A percentile compares a stretch with the other conserved stretches of the same genome.
Evolutionary conservation across 192 early-diverging fungal species (phyloP).

Genomic region (Umbelopsis sp.): DNA sequence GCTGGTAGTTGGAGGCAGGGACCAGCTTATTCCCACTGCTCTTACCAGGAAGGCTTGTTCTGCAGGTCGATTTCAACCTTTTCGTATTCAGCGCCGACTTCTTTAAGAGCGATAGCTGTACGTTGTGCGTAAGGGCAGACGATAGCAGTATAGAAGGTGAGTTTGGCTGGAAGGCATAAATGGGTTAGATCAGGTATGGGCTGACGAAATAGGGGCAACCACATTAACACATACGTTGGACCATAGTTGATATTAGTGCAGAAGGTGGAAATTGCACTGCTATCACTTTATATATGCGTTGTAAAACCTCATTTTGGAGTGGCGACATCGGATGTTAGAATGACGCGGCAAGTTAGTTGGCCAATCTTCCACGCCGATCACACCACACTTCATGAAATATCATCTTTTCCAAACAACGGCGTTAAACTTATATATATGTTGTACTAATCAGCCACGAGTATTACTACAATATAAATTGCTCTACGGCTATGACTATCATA

Average conservation of each 20-base stretch:
- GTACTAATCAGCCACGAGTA: too few species aligned
- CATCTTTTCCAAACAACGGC: too few species aligned
- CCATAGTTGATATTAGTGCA: not conserved
- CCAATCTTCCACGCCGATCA: too few species aligned
- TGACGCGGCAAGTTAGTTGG: not conserved
- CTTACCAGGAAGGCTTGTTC: constrained; percentile 66
- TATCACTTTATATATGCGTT: not conserved
- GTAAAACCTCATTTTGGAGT: not conserved
- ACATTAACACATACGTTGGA: not conserved
- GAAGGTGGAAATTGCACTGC: not conserved
- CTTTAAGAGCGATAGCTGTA: constrained; percentile 60
- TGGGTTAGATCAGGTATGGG: not conserved
- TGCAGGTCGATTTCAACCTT: constrained; percentile 64
- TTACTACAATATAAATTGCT: too few species aligned
- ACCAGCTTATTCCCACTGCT: constrained; percentile 20
- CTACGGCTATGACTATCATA: too few species aligned
- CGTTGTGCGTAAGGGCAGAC: constrained; percentile 77
- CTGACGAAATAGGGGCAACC: not conserved
- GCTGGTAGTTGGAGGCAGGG: too few species aligned
- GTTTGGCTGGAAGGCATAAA: constrained; percentile 23
- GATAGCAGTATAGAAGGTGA: constrained; percentile 57
- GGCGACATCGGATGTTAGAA: constrained; percentile 7
- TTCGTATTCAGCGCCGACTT: constrained; percentile 52
- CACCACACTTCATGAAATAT: too few species aligned
- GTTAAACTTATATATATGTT: too few species aligned